Evolutionary conservation across 2,329 filamentous ascomycete genomes (phyloP).

Genomic region (Hypoxylon sp.): DNA sequence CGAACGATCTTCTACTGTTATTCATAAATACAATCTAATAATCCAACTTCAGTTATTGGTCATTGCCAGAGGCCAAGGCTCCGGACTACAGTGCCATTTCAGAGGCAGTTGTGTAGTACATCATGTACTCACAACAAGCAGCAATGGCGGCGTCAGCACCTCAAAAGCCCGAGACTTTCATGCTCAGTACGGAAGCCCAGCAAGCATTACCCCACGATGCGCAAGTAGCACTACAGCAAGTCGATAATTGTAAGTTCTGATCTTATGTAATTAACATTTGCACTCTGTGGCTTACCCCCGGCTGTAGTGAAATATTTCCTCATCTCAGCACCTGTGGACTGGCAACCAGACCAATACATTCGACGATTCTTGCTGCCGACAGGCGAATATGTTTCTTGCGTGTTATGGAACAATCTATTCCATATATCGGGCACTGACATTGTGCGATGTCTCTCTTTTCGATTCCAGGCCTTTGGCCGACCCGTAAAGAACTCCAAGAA

Average conservation of each 20-base stretch:
- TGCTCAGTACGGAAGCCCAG: conserved; percentile 97
- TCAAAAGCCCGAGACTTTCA: conserved; percentile 98
- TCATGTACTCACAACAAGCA: conserved; percentile 86
- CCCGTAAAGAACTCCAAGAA: conserved; percentile 99
- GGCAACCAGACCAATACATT: conserved; percentile 97
- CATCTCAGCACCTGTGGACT: conserved; percentile 98
- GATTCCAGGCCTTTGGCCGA: conserved; percentile 98
- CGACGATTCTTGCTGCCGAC: conserved; percentile 94
- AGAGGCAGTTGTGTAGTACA: conserved; percentile 50
- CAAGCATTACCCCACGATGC: conserved; percentile 96
- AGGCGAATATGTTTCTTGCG: conserved; percentile 98
- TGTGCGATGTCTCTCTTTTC: conserved; percentile 96
- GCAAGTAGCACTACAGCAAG: conserved; percentile 96
- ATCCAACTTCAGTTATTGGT: conserved; percentile 12
- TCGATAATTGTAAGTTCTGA: conserved; percentile 87
- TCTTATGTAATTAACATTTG: conserved; percentile 9
- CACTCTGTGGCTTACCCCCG: conserved; percentile 43
- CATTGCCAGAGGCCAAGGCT: conserved; percentile 22
- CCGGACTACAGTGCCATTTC: conserved; percentile 33
- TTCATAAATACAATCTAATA: conserved; percentile 33
- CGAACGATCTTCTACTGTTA: conserved; percentile 44
- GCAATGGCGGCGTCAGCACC: conserved; percentile 83
- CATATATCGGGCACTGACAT: conserved; percentile 99
- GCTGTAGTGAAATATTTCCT: conserved; percentile 96
- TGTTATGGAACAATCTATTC: conserved; percentile 99